These are phyloP conservation scores for Podaxis mareebaensis DNA, from an alignment of 768 basidiomycete species.

Conservation along the genomic window DNA sequence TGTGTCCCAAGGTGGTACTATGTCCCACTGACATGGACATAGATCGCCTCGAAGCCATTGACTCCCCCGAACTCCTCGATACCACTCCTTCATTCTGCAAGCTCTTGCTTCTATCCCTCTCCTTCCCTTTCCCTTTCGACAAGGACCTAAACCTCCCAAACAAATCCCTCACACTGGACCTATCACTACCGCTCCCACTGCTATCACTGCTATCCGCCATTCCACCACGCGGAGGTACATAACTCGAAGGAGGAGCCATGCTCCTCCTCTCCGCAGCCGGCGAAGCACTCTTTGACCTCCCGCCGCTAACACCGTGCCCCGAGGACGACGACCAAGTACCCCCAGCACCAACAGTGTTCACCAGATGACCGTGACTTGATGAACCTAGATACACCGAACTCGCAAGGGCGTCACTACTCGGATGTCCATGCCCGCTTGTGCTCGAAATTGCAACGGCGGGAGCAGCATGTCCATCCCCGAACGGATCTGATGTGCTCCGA, in stretches of 20 bases:
- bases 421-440: constrained; percentile 9
- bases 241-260: constrained; percentile 9
- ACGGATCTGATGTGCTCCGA: not conserved
- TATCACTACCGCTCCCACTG: constrained; percentile 1
- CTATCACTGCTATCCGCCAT: not conserved
- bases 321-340: constrained; percentile 3
- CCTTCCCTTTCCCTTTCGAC: not conserved
- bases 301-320: not conserved
- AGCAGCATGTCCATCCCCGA: not conserved
- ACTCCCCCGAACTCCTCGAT: constrained; percentile 9
- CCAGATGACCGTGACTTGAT: constrained; percentile 1
- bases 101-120: not conserved
- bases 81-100: not conserved
- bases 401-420: constrained; percentile 1
- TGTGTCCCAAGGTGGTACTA: not conserved
- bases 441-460: not conserved
- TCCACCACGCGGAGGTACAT: constrained; percentile 1
- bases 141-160: constrained; percentile 5
- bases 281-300: constrained; percentile 7
- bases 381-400: not conserved
- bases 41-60: constrained; percentile 1
- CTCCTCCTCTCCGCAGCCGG: not conserved
- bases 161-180: constrained; percentile 6
- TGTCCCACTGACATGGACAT: constrained; percentile 13
- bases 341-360: not conserved